These are phyloP conservation scores for Boletus sp. DNA, from an alignment of 768 basidiomycete genomes.

Conservation along the genomic window DNA sequence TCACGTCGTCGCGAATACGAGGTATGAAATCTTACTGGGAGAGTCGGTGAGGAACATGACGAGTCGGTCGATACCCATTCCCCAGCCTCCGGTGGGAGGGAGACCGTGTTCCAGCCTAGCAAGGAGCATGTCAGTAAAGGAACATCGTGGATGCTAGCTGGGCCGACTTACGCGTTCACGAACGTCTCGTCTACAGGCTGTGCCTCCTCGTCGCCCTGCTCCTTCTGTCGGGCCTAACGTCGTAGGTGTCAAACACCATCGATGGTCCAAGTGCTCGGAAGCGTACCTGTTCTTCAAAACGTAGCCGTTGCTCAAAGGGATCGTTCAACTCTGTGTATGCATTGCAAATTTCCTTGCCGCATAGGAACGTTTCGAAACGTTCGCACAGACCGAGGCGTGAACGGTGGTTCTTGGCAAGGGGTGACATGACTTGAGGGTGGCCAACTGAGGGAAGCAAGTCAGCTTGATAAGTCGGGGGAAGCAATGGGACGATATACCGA, in stretches of 20 bases:
- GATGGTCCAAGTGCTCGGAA: background rate
- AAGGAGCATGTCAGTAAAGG: background rate
- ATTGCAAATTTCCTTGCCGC: constrained; percentile 97
- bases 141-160: background rate
- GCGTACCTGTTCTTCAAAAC: constrained; percentile 90
- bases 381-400: constrained; percentile 97
- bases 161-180: constrained; percentile 76
- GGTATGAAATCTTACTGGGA: constrained; percentile 55
- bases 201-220: constrained; percentile 95
- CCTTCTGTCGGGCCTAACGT: constrained; percentile 80
- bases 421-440: constrained; percentile 99
- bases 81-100: constrained; percentile 97
- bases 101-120: constrained; percentile 91
- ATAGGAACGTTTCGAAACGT: constrained; percentile 98
- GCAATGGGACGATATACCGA: constrained; percentile 47
- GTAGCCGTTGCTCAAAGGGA: constrained; percentile 91
- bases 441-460: constrained; percentile 55
- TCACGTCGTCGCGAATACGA: background rate
- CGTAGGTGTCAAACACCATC: background rate
- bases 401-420: constrained; percentile 97
- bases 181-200: constrained; percentile 97
- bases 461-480: background rate
- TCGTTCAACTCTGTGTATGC: constrained; percentile 99
- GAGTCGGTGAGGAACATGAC: constrained; percentile 99
- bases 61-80: constrained; percentile 90